Conservation (phyloP, 139 green algal genomes). For the Nannochloris sp. region DNA sequence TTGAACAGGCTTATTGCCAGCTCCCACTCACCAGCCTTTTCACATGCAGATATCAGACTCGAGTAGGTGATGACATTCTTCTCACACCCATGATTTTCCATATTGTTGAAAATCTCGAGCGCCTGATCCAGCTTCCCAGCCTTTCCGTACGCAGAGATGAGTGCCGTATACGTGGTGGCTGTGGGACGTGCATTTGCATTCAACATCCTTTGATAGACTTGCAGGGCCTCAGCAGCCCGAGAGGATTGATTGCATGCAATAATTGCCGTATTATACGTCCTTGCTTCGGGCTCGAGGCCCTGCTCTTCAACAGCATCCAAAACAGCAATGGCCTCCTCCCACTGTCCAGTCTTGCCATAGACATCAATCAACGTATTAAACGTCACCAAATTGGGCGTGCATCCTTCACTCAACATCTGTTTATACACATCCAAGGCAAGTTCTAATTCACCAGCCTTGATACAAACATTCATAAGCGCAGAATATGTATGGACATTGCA, state of each 20-base stretch:
- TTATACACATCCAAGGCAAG: constrained; percentile 52
- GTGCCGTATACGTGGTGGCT: constrained; percentile 74
- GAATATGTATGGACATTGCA: constrained; percentile 69
- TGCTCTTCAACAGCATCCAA: constrained; percentile 28
- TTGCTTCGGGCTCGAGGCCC: constrained; percentile 68
- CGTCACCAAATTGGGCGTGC: constrained; percentile 52
- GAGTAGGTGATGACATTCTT: constrained; percentile 67
- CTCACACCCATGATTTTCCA: constrained; percentile 34
- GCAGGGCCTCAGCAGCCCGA: constrained; percentile 52
- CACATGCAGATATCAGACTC: constrained; percentile 38
- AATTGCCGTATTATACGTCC: constrained; percentile 78
- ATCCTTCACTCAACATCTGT: constrained; percentile 34
- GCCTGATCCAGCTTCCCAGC: constrained; percentile 52
- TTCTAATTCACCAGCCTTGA: constrained; percentile 51
- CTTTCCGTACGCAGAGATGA: constrained; percentile 76
- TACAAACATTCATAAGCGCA: constrained; percentile 57
- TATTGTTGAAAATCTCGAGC: constrained; percentile 60
- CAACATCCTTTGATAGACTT: constrained; percentile 75
- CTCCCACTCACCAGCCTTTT: constrained; percentile 68
- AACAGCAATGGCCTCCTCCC: constrained; percentile 50
- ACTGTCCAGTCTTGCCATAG: constrained; percentile 63
- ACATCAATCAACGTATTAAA: constrained; percentile 68
- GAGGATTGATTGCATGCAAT: constrained; percentile 45
- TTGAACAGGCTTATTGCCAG: constrained; percentile 69
- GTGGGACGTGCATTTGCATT: constrained; percentile 55